Conservation (phyloP, 164 flowering plant species). For the Umbilicus rupestris region DNA sequence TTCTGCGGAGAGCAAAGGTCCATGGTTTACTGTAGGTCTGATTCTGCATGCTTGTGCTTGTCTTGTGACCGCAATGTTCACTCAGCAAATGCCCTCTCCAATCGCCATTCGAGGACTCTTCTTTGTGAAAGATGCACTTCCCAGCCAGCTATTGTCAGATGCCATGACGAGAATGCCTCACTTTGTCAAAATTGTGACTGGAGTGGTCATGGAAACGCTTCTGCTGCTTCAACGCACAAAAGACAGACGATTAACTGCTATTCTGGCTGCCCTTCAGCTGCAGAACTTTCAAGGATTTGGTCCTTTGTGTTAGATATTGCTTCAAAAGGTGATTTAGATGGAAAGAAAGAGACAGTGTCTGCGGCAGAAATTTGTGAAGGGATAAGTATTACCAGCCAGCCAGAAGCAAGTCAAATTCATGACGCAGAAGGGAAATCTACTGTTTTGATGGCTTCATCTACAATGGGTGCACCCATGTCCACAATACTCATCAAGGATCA, state of each 20-base stretch:
- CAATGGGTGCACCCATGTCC: constrained; percentile 3
- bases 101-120: constrained; percentile 79
- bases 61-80: constrained; percentile 91
- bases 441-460: constrained; percentile 4
- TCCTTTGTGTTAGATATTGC: constrained; percentile 48
- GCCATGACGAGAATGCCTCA: constrained; percentile 58
- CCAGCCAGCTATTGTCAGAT: constrained; percentile 73
- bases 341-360: constrained; percentile 53
- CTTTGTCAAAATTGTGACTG: constrained; percentile 89
- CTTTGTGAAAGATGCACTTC: constrained; percentile 76
- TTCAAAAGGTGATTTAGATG: constrained; percentile 34
- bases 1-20: constrained; percentile 81
- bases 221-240: constrained; percentile 25
- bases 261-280: constrained; percentile 84
- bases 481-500: neutral
- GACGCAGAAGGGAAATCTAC: neutral
- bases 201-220: constrained; percentile 43
- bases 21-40: constrained; percentile 81
- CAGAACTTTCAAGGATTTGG: constrained; percentile 74
- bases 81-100: constrained; percentile 84
- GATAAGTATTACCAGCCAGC: neutral
- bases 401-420: neutral
- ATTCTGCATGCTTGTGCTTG: constrained; percentile 80
- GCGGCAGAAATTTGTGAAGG: constrained; percentile 28
- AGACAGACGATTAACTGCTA: constrained; percentile 66